Base-by-base conservation (phyloP, 208 protist genomes). In the Trypanosomatidae sp. region DNA sequence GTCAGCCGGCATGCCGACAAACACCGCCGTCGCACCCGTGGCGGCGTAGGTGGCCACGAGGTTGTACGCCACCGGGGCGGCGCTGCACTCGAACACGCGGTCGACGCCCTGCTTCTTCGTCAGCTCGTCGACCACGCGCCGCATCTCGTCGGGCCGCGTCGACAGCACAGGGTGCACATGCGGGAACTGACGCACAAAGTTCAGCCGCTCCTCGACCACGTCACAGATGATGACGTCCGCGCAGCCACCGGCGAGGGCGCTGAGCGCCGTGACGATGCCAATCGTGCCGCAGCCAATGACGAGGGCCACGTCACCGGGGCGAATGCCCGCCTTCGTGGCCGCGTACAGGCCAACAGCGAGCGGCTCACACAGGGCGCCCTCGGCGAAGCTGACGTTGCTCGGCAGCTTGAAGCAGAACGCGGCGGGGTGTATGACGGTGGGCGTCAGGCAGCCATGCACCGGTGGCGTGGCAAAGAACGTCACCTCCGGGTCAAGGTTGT, bases 391-490 rank as follows among this genome's bases (percentile, higher is more conserved):
- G 55, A 85, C 59, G 39, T 72, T 72, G 19, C 66, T 63, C 7
- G 68, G 67, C 28, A 85, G 49, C 46, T 68, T 75, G 59, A 81
- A 75, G 64, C 59, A 73, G 53, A 70, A 59, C 33, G 62, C 58
- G 11, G 56, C 66, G 3, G 71, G 67, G 60, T 81, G 71, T 32
- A 72, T 71, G 11, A 81, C 65, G 18, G 64, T 54, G 4, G 50
- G 54, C 43, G 50, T 61, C 49, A 66, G 57, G 61, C 65, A 81
- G 3, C 71, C 67, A 32, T 76, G 55, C 19, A 72, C 40, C 16
- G 78, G 78, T 23, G 78, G 78, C 18, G 78, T 88, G 7, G 78
- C 78, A 28, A 63, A 74, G 62, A 88, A 88, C 18, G 49, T 55
- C 18, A 88, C 44, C n/a, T 72, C 53, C 20, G 70, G 70, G 47